Evolutionary conservation across 164 flowering plant genomes (phyloP).

Genomic region (Sedum album): DNA sequence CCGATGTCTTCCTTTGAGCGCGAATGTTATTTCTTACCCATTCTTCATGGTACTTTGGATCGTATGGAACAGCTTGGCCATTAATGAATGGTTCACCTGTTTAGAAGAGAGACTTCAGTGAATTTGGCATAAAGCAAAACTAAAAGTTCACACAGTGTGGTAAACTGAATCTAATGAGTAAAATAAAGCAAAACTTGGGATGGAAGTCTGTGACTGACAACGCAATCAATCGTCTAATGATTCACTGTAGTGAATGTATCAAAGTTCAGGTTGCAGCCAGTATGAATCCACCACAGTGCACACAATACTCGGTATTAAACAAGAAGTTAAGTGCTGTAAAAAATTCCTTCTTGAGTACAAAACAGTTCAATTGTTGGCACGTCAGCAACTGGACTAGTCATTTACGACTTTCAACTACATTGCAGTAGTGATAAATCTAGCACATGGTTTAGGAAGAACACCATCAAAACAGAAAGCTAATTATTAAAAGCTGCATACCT

Average conservation of each 20-base stretch:
- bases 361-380: not conserved
- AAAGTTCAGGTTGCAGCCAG: not conserved
- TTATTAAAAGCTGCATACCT: too few relatives aligned
- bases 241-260: not conserved
- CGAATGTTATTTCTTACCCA: constrained; percentile 56
- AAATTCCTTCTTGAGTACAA: not conserved
- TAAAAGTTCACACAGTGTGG: too few relatives aligned
- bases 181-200: too few relatives aligned
- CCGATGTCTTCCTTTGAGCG: constrained; percentile 38
- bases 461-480: too few relatives aligned
- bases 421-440: not conserved
- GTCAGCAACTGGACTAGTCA: not conserved
- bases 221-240: not conserved
- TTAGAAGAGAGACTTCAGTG: too few relatives aligned
- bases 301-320: not conserved
- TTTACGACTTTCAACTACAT: not conserved
- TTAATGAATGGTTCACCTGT: too few relatives aligned
- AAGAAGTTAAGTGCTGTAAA: not conserved
- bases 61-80: too few relatives aligned
- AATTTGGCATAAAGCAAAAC: too few relatives aligned
- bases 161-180: too few relatives aligned
- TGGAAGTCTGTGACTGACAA: too few relatives aligned
- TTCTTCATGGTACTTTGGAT: constrained; percentile 78
- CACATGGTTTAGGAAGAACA: too few relatives aligned
- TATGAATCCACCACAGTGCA: not conserved